Base-by-base conservation (phyloP, 805 yeast species). In the Wickerhamiella lipophila region DNA sequence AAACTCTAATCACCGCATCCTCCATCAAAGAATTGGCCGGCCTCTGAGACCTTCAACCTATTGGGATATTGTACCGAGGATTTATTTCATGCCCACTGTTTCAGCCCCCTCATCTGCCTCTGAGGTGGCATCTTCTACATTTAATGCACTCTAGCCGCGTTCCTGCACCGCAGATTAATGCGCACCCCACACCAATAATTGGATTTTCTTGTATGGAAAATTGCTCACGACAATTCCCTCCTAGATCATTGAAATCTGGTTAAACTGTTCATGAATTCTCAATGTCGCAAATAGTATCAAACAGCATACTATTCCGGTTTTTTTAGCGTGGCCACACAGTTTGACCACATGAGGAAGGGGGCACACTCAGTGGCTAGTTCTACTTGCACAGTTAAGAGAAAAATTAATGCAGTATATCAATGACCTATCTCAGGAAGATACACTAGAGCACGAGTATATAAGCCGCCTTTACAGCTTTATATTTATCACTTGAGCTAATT, bases 151-250 rank as follows among this genome's bases (percentile, higher is more conserved):
- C 19, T n/a, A 6, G 15, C 21, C 15, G 18, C 21, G 21, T n/a
- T 32, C 6, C 38, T 32, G 38, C 38, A 32, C 4, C n/a, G 38
- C 38, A 32, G 19, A 32, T n/a, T 6, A 16, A 32, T 32, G 38
- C 38, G 15, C 38, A 32, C 38, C 38, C 38, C 38, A 32, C 38
- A 32, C 38, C 11, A 32, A 15, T 32, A 32, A 32, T 32, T 32
- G 19, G 19, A 15, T 32, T n/a, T n/a, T 15, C n/a, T 11, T 32
- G 11, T 6, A 4, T 6, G 32, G 13, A 11, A 6, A 13, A 13
- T 3, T 29, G 13, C 13, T 11, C n/a, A 13, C 32, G 5, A 7
- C 32, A 29, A 29, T 29, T 29, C n/a, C 32, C 32, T 13, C n/a
- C n/a, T 6, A 15, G 15, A 32, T 11, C 8, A 19, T 4, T 6